Evolutionary conservation across 352 stramenopile genomes (phyloP).

Genomic region (Plasmopara viticola): DNA sequence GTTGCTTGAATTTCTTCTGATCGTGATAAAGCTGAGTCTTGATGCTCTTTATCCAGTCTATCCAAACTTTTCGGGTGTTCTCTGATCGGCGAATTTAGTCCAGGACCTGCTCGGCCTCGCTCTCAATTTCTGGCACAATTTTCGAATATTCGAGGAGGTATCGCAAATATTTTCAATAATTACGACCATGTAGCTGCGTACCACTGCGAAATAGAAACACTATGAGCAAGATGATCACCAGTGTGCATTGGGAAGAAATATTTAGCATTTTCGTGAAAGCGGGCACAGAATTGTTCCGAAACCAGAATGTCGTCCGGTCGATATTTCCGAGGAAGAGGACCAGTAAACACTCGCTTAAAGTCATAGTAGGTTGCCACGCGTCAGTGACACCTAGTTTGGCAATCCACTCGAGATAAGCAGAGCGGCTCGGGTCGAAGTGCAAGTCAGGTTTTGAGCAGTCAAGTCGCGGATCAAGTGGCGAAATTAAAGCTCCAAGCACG

Average conservation of each 20-base stretch:
- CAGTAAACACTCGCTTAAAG: background rate
- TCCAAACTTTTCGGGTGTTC: background rate
- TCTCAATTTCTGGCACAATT: background rate
- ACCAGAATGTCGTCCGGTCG: background rate
- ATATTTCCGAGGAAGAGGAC: background rate
- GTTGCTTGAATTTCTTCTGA: background rate
- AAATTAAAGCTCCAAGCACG: background rate
- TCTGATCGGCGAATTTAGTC: background rate
- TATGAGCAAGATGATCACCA: background rate
- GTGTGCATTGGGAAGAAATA: too few species aligned
- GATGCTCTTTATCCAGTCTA: background rate
- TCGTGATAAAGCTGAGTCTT: background rate
- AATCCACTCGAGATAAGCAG: background rate
- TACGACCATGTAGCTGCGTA: background rate
- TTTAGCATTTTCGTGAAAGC: background rate
- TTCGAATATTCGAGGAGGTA: background rate
- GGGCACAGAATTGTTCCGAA: background rate
- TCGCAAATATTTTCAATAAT: background rate
- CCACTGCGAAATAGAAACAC: background rate
- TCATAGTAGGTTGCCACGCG: background rate
- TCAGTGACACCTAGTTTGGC: background rate
- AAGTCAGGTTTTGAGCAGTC: too few species aligned
- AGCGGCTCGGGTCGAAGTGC: too few species aligned
- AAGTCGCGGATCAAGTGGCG: too few species aligned
- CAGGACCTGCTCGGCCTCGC: background rate